phyloP scores from a whole-genome alignment of 345 rosid genomes.

The Eucalyptus marginata region DNA sequence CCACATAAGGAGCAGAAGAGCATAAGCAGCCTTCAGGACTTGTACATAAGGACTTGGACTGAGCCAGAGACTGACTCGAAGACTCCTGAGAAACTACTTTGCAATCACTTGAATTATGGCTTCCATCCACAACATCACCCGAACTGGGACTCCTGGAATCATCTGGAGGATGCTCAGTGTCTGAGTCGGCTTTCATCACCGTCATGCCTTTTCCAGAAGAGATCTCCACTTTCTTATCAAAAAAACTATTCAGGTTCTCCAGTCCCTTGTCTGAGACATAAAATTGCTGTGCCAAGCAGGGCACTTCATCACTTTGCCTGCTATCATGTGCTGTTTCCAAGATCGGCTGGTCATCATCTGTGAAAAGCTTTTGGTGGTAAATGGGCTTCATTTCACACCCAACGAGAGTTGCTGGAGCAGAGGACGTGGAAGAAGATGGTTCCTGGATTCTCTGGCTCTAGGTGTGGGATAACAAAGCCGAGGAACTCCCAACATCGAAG shows the following conservation, averaged over 20 bases:
- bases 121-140: slow-evolving; percentile 8
- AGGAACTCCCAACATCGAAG: background rate
- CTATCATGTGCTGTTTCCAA: background rate
- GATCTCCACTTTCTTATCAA: background rate
- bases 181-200: background rate
- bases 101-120: background rate
- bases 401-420: background rate
- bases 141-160: slow-evolving; percentile 13
- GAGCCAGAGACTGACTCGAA: background rate
- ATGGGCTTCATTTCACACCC: background rate
- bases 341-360: background rate
- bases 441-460: background rate
- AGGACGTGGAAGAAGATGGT: background rate
- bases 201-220: slow-evolving; percentile 7
- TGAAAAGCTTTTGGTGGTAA: background rate
- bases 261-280: slow-evolving; percentile 5
- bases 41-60: slow-evolving; percentile 5
- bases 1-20: slow-evolving; percentile 32
- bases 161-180: slow-evolving; percentile 9
- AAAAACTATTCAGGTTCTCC: background rate
- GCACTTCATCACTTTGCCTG: slow-evolving; percentile 6
- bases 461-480: background rate
- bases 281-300: slow-evolving; percentile 8
- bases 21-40: slow-evolving; percentile 46
- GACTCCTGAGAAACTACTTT: background rate